A percentile compares a stretch with the other conserved stretches of the same genome.
Evolutionary conservation across 148 eudicot species (phyloP).

Genomic region (Cornus suecica): DNA sequence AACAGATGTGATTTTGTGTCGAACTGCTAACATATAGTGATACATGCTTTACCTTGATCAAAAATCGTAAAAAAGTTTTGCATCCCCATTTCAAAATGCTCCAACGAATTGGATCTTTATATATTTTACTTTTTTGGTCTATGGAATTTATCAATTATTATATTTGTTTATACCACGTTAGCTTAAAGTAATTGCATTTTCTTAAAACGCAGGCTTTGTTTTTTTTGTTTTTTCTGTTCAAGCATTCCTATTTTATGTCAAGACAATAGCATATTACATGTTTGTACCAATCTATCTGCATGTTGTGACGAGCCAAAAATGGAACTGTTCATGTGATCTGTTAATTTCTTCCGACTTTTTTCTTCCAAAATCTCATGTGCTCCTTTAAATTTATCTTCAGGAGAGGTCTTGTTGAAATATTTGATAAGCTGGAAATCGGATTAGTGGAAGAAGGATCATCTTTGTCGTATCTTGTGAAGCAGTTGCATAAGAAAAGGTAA

Average conservation of each 20-base stretch:
- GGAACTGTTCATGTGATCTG: background rate
- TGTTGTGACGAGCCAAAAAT: no score
- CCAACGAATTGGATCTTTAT: no score
- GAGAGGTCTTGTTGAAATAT: conserved; percentile 69
- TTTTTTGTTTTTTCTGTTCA: no score
- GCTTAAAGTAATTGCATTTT: no score
- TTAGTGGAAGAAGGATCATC: conserved; percentile 42
- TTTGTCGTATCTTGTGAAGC: conserved; percentile 45
- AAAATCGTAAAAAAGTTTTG: background rate
- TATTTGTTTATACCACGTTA: no score
- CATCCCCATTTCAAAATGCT: background rate
- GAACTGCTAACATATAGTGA: background rate
- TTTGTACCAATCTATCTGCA: no score
- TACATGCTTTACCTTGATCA: background rate
- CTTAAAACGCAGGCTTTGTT: no score
- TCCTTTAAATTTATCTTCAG: conserved; percentile 37
- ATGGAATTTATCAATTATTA: no score
- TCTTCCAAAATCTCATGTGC: background rate
- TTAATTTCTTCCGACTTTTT: background rate
- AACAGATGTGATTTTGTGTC: background rate
- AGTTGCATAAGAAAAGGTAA: conserved; percentile 73
- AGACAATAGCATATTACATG: no score
- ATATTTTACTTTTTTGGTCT: no score
- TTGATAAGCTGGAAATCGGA: conserved; percentile 72
- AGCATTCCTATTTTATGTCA: no score